Evolutionary conservation across 2,329 filamentous ascomycete genomes (phyloP), one percentile per base, ranked within the genome.

Genomic region (Fonsecaea pedrosoi): DNA sequence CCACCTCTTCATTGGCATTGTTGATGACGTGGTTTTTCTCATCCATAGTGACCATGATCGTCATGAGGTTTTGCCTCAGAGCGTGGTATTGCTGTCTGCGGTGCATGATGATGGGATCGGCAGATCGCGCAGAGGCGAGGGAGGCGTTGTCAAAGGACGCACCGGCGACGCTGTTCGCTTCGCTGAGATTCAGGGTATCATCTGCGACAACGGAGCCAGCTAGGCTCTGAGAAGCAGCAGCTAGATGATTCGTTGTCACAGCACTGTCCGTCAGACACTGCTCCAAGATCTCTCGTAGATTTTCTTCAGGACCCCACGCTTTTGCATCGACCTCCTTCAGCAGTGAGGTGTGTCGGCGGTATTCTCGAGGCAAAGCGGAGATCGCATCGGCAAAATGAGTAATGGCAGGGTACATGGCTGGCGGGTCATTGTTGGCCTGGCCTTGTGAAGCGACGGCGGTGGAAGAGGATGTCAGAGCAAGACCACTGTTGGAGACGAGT

Each of bases 291-390:
- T 90, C 86, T 75, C 90, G 89, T 66, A 99, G 85, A 75, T 90
- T 86, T 73, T 95, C 90, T 77, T 97, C 92, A 6, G 95, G 91
- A 32, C 89, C 89, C 79, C 94, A 95, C 71, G 96, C 91, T 81
- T 99, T 99, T 70, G 94, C 94, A 82, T 99, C 95, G 56, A 98
- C 95, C 81, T 99, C 95, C 78, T 97, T 97, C 73, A 99, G 85
- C 64, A 98, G 86, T 38, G 94, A 97, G 74, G 97, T 97, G 79
- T 99, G 94, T 76, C 93, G 90, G 73, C 97, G 92, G 59, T 97
- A 92, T 81, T 99, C 95, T 78, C 94, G 94, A 4, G 95, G 95
- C 32, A 99, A 87, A 45, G 94, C 94, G 60, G 92, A 90, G 76
- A 98, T 92, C 70, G 93, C 90, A 78, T 98, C 94, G 70, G 94